Evolutionary conservation across 139 green algal genomes (phyloP).

Genomic region (Chlamydomonas sp.): DNA sequence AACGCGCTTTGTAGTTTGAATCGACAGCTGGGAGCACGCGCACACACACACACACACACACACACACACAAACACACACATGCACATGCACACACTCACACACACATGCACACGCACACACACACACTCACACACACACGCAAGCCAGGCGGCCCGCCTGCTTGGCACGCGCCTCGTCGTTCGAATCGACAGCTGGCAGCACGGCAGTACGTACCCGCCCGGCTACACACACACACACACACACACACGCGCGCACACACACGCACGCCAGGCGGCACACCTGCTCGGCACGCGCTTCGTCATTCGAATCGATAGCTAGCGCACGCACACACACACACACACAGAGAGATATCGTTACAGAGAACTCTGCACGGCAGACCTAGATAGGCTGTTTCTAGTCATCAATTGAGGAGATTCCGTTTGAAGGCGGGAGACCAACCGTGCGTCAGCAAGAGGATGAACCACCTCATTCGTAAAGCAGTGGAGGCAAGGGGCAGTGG

Average conservation of each 20-base stretch:
- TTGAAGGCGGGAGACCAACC: too few species aligned
- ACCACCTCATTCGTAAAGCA: too few species aligned
- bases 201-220: slow-evolving; percentile 14
- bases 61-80: too few species aligned
- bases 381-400: too few species aligned
- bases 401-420: too few species aligned
- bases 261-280: background rate
- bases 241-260: background rate
- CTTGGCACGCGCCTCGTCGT: slow-evolving; percentile 45
- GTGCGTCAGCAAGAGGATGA: too few species aligned
- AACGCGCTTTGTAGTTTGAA: slow-evolving; percentile 43
- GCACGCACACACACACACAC: background rate
- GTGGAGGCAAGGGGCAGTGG: too few species aligned
- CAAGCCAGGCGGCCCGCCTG: slow-evolving; percentile 18
- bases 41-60: too few species aligned
- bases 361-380: too few species aligned
- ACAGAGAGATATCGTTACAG: too few species aligned
- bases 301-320: slow-evolving; percentile 39
- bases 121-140: too few species aligned
- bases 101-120: background rate
- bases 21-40: slow-evolving; percentile 31
- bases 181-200: slow-evolving; percentile 34
- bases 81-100: background rate
- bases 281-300: slow-evolving; percentile 41
- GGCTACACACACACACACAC: too few species aligned